phyloP scores from a whole-genome alignment of 305 asterid genomes.

The Solanum hybrid region DNA sequence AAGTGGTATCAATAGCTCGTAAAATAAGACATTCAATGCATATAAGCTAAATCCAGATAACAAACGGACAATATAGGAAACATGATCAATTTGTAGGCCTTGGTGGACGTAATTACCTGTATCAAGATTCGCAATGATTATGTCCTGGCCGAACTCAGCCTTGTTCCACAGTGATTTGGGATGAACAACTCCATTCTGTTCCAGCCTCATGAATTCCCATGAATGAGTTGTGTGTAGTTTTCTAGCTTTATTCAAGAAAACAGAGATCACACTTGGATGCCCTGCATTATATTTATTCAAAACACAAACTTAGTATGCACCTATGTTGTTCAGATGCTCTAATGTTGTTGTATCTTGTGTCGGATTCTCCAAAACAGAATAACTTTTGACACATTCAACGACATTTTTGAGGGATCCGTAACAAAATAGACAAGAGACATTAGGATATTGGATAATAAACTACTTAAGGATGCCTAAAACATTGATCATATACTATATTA shows the following conservation, averaged over 20 bases:
- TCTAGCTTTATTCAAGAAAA: slow-evolving; percentile 29
- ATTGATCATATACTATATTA: background rate
- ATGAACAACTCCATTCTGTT: slow-evolving; percentile 26
- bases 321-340: background rate
- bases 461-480: background rate
- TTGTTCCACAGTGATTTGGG: slow-evolving; percentile 41
- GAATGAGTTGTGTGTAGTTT: slow-evolving; percentile 68
- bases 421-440: background rate
- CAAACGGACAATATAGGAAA: background rate
- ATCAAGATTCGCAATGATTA: slow-evolving; percentile 62
- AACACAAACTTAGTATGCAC: background rate
- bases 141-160: slow-evolving; percentile 53
- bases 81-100: background rate
- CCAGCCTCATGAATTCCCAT: slow-evolving; percentile 65
- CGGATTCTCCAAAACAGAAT: background rate
- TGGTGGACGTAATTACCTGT: slow-evolving; percentile 27
- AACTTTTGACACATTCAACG: background rate
- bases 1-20: background rate
- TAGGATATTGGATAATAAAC: background rate
- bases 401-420: background rate
- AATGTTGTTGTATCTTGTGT: background rate
- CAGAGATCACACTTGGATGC: slow-evolving; percentile 52
- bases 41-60: background rate
- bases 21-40: background rate
- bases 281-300: slow-evolving; percentile 11